Base-by-base conservation (phyloP, 768 basidiomycete species). In the Leccinum obscurum region DNA sequence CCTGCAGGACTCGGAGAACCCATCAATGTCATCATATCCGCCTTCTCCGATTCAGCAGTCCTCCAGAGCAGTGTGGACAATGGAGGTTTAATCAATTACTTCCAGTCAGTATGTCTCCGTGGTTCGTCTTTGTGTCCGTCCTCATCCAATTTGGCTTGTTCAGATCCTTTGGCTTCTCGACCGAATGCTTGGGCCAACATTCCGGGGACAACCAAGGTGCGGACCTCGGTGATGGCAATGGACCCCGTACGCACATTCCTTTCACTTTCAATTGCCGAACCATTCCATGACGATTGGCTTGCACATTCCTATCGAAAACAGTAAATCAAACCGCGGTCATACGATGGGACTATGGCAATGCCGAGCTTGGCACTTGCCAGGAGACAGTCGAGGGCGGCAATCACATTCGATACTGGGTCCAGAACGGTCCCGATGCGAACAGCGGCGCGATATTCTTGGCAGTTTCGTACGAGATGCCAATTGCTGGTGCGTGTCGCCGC, bases 331-430 rank as follows among this genome's bases (percentile, higher is more conserved):
- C 89, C 0, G 85, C 86, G 8, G 89, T 88, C n/a, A 85, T 95
- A 26, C 82, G 95, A 37, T 94, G 85, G 83, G 83, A 94, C 69
- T 98, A 92, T 71, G 86, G 85, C 8, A 86, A 96, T 66, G 83
- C 86, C 1, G 77, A 85, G 55, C 73, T 95, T n/a, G 95, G 95
- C 0, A 84, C 93, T 1, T 96, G 95, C 74, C 77, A 83, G 65
- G 94, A 97, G 74, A 90, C 92, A 2, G 81, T 95, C 46, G 70
- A 90, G 64, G 94, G 94, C 2, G 95, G 95, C 6, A 83, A 90
- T 68, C 94, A 97, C 70, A 85, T 94, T 70, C 84, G 94, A 44
- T 95, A 94, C 72, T 95, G 93, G 93, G 73, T 80, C 6, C 94
- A 95, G 76, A 81, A 91, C 60, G 93, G 92, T 0, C 62, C 76